A percentile compares a stretch with the other conserved stretches of the same genome.
These are phyloP conservation scores for Aspergillus eucalypticola DNA, from an alignment of 2,329 filamentous ascomycete species.

Conservation along the genomic window DNA sequence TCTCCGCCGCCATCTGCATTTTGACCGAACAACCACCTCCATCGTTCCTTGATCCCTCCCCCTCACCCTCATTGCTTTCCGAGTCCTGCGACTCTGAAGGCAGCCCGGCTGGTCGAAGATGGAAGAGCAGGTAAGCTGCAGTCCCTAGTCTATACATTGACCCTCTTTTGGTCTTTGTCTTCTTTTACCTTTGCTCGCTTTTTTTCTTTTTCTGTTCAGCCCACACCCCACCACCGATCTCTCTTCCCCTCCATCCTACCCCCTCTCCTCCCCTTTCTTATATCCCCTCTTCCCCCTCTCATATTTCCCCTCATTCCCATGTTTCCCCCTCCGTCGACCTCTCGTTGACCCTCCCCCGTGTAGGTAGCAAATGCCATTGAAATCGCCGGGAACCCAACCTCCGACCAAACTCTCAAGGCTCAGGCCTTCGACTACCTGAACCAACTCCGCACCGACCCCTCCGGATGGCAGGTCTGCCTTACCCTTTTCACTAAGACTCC, in stretches of 20 bases:
- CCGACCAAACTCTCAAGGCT: slow-evolving; percentile 71
- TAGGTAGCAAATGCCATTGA: slow-evolving; percentile 94
- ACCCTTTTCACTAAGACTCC: slow-evolving; percentile 79
- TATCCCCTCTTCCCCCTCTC: slow-evolving; percentile 13
- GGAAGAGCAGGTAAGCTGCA: slow-evolving; percentile 46
- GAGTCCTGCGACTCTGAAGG: slow-evolving; percentile 23
- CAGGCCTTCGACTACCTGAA: slow-evolving; percentile 68
- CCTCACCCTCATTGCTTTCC: slow-evolving; percentile 9
- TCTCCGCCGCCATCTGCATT: slow-evolving; percentile 7
- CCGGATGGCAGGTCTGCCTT: slow-evolving; percentile 88
- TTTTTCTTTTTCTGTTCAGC: slow-evolving; percentile 10
- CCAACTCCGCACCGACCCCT: slow-evolving; percentile 76
- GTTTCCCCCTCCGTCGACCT: neutral
- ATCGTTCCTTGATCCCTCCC: slow-evolving; percentile 4
- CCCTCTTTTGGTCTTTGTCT: neutral
- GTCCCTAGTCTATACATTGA: slow-evolving; percentile 10
- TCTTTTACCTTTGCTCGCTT: neutral
- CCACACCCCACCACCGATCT: neutral
- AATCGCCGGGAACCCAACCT: slow-evolving; percentile 82
- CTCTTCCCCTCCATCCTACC: slow-evolving; percentile 16
- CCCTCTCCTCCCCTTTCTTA: slow-evolving; percentile 15
- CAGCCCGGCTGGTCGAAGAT: slow-evolving; percentile 44
- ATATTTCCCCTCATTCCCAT: slow-evolving; percentile 23
- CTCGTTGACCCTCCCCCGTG: neutral
- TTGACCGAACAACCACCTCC: slow-evolving; percentile 7